These are phyloP conservation scores for Anthoceros angustus DNA, from an alignment of 225 moss, liverwort and hornwort genomes.

Conservation along the genomic window DNA sequence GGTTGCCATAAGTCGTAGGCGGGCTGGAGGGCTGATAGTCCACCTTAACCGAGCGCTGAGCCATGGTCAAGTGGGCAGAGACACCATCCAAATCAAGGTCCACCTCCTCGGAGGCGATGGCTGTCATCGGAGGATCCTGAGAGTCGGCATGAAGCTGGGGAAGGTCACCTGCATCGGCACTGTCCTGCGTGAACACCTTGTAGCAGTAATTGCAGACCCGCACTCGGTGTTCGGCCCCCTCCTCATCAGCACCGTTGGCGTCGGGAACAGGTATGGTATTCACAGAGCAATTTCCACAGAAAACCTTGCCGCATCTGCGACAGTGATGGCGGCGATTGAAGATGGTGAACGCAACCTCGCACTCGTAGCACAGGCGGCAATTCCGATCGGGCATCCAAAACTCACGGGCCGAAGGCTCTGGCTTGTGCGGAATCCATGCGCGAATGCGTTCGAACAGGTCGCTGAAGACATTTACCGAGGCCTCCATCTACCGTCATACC, in stretches of 20 bases:
- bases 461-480: slow-evolving; percentile 48
- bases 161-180: slow-evolving; percentile 16
- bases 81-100: not conserved
- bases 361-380: slow-evolving; percentile 84
- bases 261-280: slow-evolving; percentile 57
- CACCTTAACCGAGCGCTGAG: slow-evolving; percentile 5
- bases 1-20: slow-evolving; percentile 41
- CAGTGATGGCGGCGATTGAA: slow-evolving; percentile 95
- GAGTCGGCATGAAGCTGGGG: slow-evolving; percentile 26
- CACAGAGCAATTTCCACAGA: slow-evolving; percentile 80
- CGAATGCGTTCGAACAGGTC: slow-evolving; percentile 62
- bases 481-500: slow-evolving; percentile 87
- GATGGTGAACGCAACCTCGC: slow-evolving; percentile 73
- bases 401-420: slow-evolving; percentile 59
- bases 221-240: slow-evolving; percentile 51
- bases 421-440: slow-evolving; percentile 76
- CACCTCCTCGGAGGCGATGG: slow-evolving; percentile 15
- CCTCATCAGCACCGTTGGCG: slow-evolving; percentile 42
- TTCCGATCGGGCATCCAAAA: slow-evolving; percentile 99
- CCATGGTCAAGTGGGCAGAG: not conserved
- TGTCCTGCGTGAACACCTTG: slow-evolving; percentile 44
- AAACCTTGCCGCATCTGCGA: slow-evolving; percentile 76
- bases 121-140: slow-evolving; percentile 38
- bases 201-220: slow-evolving; percentile 96
- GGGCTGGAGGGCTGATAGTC: slow-evolving; percentile 37